A percentile compares a stretch with the other conserved stretches of the same genome.
Conservation (phyloP, 2,329 filamentous ascomycete genomes). For the Colletotrichum gloeosporioides region DNA sequence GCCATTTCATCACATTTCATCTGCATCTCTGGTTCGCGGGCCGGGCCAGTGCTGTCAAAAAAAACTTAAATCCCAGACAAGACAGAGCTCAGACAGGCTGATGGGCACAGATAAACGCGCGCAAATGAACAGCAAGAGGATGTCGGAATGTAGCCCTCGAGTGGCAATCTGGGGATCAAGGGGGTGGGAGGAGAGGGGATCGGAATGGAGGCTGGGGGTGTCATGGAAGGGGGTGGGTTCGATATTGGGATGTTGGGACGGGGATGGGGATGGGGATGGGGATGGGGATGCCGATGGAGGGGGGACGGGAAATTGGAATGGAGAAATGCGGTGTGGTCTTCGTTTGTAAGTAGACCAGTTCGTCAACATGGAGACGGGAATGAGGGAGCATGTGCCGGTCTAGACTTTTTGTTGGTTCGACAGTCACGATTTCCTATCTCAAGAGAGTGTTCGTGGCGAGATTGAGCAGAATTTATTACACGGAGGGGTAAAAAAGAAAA, state of each 20-base stretch:
- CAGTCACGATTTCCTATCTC: neutral
- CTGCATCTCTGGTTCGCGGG: conserved; percentile 18
- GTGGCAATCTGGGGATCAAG: conserved; percentile 2
- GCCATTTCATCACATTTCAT: conserved; percentile 12
- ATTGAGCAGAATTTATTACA: neutral
- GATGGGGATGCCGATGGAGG: neutral
- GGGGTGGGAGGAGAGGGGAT: neutral
- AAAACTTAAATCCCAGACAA: conserved; percentile 14
- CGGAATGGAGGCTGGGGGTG: neutral
- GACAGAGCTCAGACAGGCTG: neutral
- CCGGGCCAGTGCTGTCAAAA: conserved; percentile 18
- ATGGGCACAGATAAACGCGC: neutral
- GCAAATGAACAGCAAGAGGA: neutral
- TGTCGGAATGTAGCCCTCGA: neutral
- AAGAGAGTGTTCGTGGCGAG: neutral
- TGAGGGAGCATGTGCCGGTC: neutral
- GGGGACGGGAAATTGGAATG: neutral
- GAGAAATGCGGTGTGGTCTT: neutral
- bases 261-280: neutral
- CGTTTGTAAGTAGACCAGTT: neutral
- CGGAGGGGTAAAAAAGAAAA: conserved; percentile 6
- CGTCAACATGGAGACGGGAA: neutral
- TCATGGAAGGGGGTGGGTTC: neutral
- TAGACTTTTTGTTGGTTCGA: neutral
- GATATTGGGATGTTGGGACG: neutral